Evolutionary conservation across 768 basidiomycete species (phyloP), one percentile per base, ranked within the genome.

Genomic region (Gelatoporia subvermispora): DNA sequence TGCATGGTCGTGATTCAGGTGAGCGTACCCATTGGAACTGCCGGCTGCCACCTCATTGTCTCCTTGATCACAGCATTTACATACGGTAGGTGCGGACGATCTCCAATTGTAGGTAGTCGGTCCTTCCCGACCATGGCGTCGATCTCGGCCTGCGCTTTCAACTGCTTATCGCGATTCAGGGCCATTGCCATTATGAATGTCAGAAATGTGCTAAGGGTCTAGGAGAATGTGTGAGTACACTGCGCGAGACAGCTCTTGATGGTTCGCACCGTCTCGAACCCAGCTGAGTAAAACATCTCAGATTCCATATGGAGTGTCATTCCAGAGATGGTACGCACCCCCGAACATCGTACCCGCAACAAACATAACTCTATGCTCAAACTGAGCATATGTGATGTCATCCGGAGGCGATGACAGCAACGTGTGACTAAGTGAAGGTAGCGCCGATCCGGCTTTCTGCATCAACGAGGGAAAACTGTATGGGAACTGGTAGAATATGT

Each of bases 161-260:
- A 17, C 31, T 60, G 59, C 2, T 63, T 51, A 1, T 57, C 51
- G 35, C 67, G 72, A 53, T 67, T 60, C 45, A 68, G 61, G 2
- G 60, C 53, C 64, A 69, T 67, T 1, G 65, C 67, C 15, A 68
- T 50, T 40, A 69, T 61, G 50, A 69, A 62, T 5, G 60, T 55
- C 5, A 51, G 53, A 20, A 68, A 39, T 0, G 65, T 58, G 2
- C 62, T 57, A 5, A 55, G 51, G 1, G 63, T 64, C 59, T 65
- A 35, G 13, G 23, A 50, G 9, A 4, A n/a, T 8, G 23, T 36
- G 16, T 17, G 16, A 35, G 24, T 28, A 43, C 15, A 15, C 37
- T 31, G n/a, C 28, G 28, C 13, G 7, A 5, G 8, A 23, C 82
- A 1, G 81, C 84, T 55, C 84, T 23, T 4, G 9, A 16, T 4